A percentile compares a stretch with the other conserved stretches of the same genome.
phyloP scores from a whole-genome alignment of 768 basidiomycete species.

The Phaffia australis region DNA sequence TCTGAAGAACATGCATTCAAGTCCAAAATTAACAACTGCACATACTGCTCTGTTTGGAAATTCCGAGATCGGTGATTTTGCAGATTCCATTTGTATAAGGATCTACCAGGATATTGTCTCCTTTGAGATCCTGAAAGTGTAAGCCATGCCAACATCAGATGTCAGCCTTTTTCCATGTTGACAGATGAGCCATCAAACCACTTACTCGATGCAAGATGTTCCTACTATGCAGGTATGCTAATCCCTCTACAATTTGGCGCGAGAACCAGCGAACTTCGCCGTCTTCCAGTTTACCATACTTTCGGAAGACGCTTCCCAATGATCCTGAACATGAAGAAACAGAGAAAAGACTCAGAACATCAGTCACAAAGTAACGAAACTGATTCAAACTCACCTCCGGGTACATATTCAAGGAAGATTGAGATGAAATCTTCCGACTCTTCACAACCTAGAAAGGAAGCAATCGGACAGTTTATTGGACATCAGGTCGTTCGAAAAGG shows the following conservation, averaged over 20 bases:
- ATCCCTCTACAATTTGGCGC: slow-evolving; percentile 74
- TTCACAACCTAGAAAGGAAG: slow-evolving; percentile 27
- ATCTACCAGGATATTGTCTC: slow-evolving; percentile 95
- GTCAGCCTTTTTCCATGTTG: background rate
- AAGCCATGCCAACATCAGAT: background rate
- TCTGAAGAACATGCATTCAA: background rate
- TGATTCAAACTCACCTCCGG: slow-evolving; percentile 49
- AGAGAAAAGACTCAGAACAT: background rate
- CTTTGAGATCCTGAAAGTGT: slow-evolving; percentile 70
- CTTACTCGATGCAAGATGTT: slow-evolving; percentile 83
- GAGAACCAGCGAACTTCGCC: slow-evolving; percentile 63
- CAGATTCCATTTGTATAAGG: slow-evolving; percentile 60
- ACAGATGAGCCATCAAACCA: slow-evolving; percentile 16
- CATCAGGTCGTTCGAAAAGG: slow-evolving; percentile 23
- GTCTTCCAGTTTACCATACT: slow-evolving; percentile 86
- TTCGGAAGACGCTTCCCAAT: slow-evolving; percentile 70
- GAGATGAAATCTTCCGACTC: slow-evolving; percentile 30
- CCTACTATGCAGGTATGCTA: slow-evolving; percentile 83
- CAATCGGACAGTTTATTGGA: background rate
- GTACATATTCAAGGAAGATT: slow-evolving; percentile 97
- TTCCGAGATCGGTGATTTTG: slow-evolving; percentile 98
- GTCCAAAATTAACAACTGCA: background rate
- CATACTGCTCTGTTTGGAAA: slow-evolving; percentile 72
- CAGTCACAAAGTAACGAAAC: background rate
- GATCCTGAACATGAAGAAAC: slow-evolving; percentile 44